Base-by-base conservation (phyloP, 2,329 filamentous ascomycete genomes). In the Thielaviopsis ethacetica region DNA sequence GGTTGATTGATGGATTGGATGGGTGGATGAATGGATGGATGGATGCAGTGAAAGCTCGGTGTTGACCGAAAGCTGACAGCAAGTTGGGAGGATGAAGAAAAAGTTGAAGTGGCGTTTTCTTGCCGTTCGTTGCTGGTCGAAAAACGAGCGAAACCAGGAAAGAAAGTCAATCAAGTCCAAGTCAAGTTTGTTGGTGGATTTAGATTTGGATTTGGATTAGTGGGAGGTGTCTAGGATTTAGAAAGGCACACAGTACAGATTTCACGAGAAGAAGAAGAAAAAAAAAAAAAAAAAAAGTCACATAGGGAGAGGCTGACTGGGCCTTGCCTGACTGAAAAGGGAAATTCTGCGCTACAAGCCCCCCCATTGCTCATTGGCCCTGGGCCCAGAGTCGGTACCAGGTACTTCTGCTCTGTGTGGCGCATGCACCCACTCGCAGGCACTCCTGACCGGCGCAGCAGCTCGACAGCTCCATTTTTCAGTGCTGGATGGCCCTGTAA, bases 241-340 rank as follows among this genome's bases (percentile, higher is more conserved):
- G 59, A 9, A 34, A 61, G 38, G 56, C 30, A 53, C 59, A 59
- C 56, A 59, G 59, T 60, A 60, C 59, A 56, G 41, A 61, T 53
- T 59, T 56, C 56, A 60, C 47, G n/a, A 47, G 24, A 26, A 6
- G 24, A 26, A n/a, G n/a, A n/a, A 4, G 9, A 4, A 27, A 9
- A 4, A 27, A 9, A 27, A 27, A 34, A 34, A 44, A 38, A 56
- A 34, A 49, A 65, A 62, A 62, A 62, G 61, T 62, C 63, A 57
- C 62, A 62, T 63, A 62, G 63, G 63, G 62, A 63, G 63, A 65
- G 66, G 68, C 68, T 68, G 67, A 68, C 66, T 70, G 69, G 69
- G 69, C 67, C 69, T 69, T 67, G 69, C 66, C 58, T 54, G 59
- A 30, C 41, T 52, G 56, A 51, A 62, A 65, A 64, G 65, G 64